A percentile compares a stretch with the other conserved stretches of the same genome.
Evolutionary conservation across 2,329 filamentous ascomycete species (phyloP).

Genomic region (Clonostachys sp.): DNA sequence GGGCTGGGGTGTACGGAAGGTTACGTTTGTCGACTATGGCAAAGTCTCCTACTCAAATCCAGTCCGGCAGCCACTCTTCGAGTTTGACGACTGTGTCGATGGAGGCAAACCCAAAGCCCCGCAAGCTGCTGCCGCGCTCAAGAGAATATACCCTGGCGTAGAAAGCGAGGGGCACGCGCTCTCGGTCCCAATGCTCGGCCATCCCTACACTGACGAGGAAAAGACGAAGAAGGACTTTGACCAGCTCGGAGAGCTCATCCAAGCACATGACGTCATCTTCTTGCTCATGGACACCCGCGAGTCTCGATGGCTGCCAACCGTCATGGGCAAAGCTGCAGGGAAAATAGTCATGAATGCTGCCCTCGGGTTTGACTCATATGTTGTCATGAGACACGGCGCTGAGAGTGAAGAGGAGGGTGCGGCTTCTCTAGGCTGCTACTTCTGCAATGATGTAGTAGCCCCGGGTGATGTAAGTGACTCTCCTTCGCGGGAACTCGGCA

Average conservation of each 20-base stretch:
- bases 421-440: conserved; percentile 85
- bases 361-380: conserved; percentile 92
- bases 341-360: conserved; percentile 98
- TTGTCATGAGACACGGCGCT: conserved; percentile 93
- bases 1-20: conserved; percentile 93
- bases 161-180: conserved; percentile 76
- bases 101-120: conserved; percentile 82
- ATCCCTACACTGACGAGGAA: conserved; percentile 71
- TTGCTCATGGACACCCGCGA: conserved; percentile 96
- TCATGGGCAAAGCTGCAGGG: conserved; percentile 88
- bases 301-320: conserved; percentile 89
- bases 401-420: conserved; percentile 50
- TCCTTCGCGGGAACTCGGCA: background rate
- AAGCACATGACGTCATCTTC: conserved; percentile 87
- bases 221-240: conserved; percentile 72
- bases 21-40: conserved; percentile 94
- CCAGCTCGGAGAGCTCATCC: conserved; percentile 67
- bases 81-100: conserved; percentile 80
- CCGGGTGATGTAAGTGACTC: conserved; percentile 74
- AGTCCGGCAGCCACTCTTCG: conserved; percentile 88
- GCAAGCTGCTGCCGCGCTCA: conserved; percentile 74
- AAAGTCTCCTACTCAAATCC: conserved; percentile 94
- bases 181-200: conserved; percentile 92
- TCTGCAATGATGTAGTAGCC: conserved; percentile 96
- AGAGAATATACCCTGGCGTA: conserved; percentile 86